These are phyloP conservation scores for Mortierella sp. DNA, from an alignment of 371 early-diverging fungal species.

Conservation along the genomic window DNA sequence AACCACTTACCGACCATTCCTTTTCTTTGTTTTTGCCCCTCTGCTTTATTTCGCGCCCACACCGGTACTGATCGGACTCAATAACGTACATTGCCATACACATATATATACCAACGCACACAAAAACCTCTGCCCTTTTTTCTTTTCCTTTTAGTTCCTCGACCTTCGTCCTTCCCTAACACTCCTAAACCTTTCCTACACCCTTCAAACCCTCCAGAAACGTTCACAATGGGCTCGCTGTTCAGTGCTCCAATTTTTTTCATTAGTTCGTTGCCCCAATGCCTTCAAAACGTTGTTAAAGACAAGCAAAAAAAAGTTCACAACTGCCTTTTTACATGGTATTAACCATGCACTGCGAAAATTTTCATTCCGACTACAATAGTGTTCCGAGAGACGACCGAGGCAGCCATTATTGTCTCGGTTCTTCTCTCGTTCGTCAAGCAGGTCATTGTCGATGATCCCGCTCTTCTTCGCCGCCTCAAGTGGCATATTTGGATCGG, in stretches of 20 bases:
- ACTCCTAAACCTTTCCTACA: not conserved
- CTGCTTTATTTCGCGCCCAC: not conserved
- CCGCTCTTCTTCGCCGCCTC: conserved; percentile 50
- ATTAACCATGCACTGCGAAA: not conserved
- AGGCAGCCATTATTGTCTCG: conserved; percentile 87
- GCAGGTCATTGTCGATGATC: conserved; percentile 59
- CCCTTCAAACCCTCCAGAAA: not conserved
- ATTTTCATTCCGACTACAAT: not conserved
- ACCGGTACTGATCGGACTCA: conserved; percentile 2
- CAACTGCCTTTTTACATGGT: not conserved
- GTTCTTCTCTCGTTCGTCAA: conserved; percentile 82
- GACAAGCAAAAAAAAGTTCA: not conserved
- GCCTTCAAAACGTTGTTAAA: not conserved
- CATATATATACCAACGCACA: conserved; percentile 7
- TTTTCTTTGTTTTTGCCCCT: not conserved
- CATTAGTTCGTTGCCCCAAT: not conserved
- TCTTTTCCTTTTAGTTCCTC: conserved; percentile 8
- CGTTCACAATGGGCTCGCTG: not conserved
- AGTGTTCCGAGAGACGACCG: conserved; percentile 86
- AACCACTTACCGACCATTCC: conserved; percentile 17
- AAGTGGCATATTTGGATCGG: conserved; percentile 73
- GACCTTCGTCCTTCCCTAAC: conserved; percentile 11
- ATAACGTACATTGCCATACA: not conserved
- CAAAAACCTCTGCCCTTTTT: conserved; percentile 5
- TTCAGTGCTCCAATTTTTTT: not conserved